These are phyloP conservation scores for Helianthus annuus DNA, from an alignment of 129 eudicot species.

Conservation along the genomic window HanXRQr2.0-SUNRISE NC_035442.2:43810837-43811336, in stretches of 20 bases:
- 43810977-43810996: slow-evolving; percentile 68
- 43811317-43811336: slow-evolving; percentile 57
- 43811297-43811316: neutral
- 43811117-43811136: slow-evolving; percentile 72
- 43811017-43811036: slow-evolving; percentile 72
- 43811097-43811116: slow-evolving; percentile 70
- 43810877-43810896: slow-evolving; percentile 57
- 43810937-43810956: neutral
- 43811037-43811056: slow-evolving; percentile 75
- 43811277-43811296: neutral
- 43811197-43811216: neutral
- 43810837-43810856: no score
- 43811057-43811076: slow-evolving; percentile 81
- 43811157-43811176: slow-evolving; percentile 10
- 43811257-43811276: neutral
- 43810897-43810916: neutral
- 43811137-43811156: slow-evolving; percentile 77
- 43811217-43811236: neutral
- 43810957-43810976: slow-evolving; percentile 54
- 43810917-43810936: neutral
- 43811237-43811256: neutral
- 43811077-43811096: slow-evolving; percentile 78
- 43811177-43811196: neutral
- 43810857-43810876: slow-evolving; percentile 83
- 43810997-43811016: slow-evolving; percentile 53